A percentile compares a stretch with the other conserved stretches of the same genome.
Conservation (phyloP, 139 green algal species). For the Eudorina sp. region DNA sequence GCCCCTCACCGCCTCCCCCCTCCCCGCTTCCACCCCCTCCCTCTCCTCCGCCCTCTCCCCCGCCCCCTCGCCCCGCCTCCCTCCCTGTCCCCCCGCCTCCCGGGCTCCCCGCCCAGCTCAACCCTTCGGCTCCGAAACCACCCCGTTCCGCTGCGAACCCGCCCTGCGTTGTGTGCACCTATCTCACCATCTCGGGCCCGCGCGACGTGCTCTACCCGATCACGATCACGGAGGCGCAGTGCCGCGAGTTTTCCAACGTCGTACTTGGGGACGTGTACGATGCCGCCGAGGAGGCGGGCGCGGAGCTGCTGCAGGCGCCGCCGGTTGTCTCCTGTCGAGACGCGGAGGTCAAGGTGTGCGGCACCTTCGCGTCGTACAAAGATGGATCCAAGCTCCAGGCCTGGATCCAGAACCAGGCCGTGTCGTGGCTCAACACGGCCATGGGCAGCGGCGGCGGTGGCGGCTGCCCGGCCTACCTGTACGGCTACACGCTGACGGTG, state of each 20-base stretch:
- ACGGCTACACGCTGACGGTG: background rate
- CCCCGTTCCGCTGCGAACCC: too few relatives aligned
- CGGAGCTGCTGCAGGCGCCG: background rate
- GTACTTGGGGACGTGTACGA: background rate
- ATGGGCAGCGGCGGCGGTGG: background rate
- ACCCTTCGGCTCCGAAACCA: background rate
- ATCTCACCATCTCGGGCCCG: background rate
- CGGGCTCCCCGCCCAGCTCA: too few relatives aligned
- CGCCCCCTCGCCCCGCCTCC: too few relatives aligned
- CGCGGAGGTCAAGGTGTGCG: background rate
- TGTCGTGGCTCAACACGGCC: background rate
- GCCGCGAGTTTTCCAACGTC: background rate
- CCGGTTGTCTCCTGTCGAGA: background rate
- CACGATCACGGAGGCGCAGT: background rate
- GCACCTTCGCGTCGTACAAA: background rate
- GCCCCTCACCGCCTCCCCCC: background rate
- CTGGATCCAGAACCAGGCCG: background rate
- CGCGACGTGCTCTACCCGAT: background rate
- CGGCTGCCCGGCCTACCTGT: conserved; percentile 7
- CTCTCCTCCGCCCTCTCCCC: background rate
- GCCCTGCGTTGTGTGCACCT: background rate
- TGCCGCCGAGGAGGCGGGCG: background rate
- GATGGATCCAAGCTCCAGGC: background rate
- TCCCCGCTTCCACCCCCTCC: background rate
- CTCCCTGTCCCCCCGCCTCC: background rate